Evolutionary conservation across 139 green algal genomes (phyloP), one percentile per base, ranked within the genome.

Genomic region (Trebouxia sp.): DNA sequence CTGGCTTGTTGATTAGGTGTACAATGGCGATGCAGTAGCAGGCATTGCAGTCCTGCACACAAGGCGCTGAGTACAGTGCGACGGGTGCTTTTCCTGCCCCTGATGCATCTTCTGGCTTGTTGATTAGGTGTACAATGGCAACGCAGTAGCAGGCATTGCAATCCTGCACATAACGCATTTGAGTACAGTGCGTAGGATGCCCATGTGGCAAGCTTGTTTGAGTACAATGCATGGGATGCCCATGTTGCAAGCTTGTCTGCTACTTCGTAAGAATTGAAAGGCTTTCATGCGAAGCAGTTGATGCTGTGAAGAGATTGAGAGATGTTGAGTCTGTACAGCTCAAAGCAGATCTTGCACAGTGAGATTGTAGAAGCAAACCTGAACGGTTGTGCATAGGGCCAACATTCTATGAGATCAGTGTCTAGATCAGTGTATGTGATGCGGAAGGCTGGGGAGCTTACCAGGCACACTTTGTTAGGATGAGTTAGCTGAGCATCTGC

Each of bases 141-240:
- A 91, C 65, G 75, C 83, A 87, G 80, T 92, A 92, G 0, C 67
- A 78, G 1, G 83, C 88, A 47, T 76, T 91, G 74, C 76, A 80
- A 15, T 90, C 62, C 74, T 86, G 88, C 35, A 53, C 38, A 26
- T 14, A 8, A 53, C 15, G 17, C 48, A 58, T 14, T n/a, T 17
- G 17, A 58, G 48, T 14, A 58, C 15, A n/a, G 48, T n/a, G 48
- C 48, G 17, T 58, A 17, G 0, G 81, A 81, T 17, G 78, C 82
- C 17, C 17, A 14, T 58, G 15, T 58, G 15, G 17, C 15, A 14
- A 58, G 15, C 48, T n/a, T 14, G 15, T n/a, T n/a, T n/a, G n/a
- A n/a, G n/a, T n/a, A n/a, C n/a, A n/a, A n/a, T n/a, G n/a, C n/a
- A n/a, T n/a, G n/a, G n/a, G n/a, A n/a, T n/a, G n/a, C n/a, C n/a